Evolutionary conservation across 805 yeast genomes (phyloP).

Genomic region (Kazachstania psychrophila): DNA sequence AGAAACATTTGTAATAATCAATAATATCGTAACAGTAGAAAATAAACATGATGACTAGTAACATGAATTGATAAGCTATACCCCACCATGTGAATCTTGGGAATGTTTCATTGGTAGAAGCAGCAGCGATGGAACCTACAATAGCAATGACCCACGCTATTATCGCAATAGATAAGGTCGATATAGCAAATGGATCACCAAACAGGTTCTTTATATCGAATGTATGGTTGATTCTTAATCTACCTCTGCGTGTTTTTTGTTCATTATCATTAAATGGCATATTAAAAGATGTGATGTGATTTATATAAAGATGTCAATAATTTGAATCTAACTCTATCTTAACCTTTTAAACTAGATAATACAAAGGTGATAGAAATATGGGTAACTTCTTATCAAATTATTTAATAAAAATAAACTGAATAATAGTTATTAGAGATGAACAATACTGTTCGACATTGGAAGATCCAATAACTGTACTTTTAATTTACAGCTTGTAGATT

Average conservation of each 20-base stretch:
- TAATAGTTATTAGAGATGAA: too few relatives aligned
- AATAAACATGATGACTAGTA: constrained; percentile 42
- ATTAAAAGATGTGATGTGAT: too few relatives aligned
- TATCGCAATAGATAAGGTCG: constrained; percentile 64
- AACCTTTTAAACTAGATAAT: too few relatives aligned
- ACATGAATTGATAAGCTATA: constrained; percentile 61
- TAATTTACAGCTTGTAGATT: too few relatives aligned
- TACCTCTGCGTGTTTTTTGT: constrained; percentile 16
- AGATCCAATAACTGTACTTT: too few relatives aligned
- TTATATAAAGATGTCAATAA: too few relatives aligned
- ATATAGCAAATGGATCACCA: constrained; percentile 81
- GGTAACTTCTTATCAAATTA: too few relatives aligned
- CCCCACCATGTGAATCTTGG: constrained; percentile 98
- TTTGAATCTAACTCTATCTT: too few relatives aligned
- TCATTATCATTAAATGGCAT: not conserved
- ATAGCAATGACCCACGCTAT: constrained; percentile 84
- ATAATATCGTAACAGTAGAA: constrained; percentile 54
- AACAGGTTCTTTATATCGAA: constrained; percentile 42
- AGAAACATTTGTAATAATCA: constrained; percentile 53
- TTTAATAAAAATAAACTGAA: too few relatives aligned
- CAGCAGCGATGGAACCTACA: constrained; percentile 70
- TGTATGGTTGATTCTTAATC: constrained; percentile 15
- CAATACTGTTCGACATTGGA: too few relatives aligned
- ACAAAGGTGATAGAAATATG: too few relatives aligned
- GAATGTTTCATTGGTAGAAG: constrained; percentile 35